phyloP scores from a whole-genome alignment of 106 monocot species.

The Posidonia australis region DNA sequence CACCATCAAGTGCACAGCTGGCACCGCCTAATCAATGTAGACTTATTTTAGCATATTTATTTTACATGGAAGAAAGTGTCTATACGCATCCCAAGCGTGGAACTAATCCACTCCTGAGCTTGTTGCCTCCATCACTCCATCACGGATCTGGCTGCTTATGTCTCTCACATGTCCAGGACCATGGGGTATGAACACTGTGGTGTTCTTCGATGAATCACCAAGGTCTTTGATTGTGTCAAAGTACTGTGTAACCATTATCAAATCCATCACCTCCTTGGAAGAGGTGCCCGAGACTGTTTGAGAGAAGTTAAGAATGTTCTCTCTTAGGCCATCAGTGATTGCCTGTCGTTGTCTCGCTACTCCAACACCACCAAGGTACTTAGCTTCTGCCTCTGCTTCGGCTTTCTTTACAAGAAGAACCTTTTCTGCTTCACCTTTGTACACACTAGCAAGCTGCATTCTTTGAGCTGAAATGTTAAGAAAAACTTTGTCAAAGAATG shows the following conservation, averaged over 20 bases:
- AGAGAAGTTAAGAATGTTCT: constrained; percentile 88
- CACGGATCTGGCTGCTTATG: constrained; percentile 68
- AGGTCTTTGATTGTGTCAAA: constrained; percentile 98
- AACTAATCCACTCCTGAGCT: constrained; percentile 9
- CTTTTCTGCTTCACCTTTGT: constrained; percentile 97
- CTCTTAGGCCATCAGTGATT: constrained; percentile 83
- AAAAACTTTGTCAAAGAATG: too few relatives aligned
- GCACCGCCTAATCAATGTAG: too few relatives aligned
- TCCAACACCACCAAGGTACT: constrained; percentile 80
- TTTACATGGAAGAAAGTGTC: too few relatives aligned
- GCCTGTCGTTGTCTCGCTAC: constrained; percentile 94
- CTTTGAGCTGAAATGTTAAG: constrained; percentile 59
- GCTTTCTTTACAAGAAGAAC: constrained; percentile 88
- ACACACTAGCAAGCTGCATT: constrained; percentile 85
- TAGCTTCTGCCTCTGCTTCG: constrained; percentile 92
- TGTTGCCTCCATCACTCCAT: constrained; percentile 83
- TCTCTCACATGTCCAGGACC: constrained; percentile 94
- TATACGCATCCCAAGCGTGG: too few relatives aligned
- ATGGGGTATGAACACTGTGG: constrained; percentile 90
- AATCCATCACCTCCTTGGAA: constrained; percentile 93
- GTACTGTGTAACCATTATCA: constrained; percentile 98
- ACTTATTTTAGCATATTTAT: too few relatives aligned
- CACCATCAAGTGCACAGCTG: too few relatives aligned
- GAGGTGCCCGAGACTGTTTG: constrained; percentile 61
- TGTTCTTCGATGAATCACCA: constrained; percentile 76